Conservation (phyloP, 495 filamentous ascomycete genomes). For the Cercophora newfieldiana region DNA sequence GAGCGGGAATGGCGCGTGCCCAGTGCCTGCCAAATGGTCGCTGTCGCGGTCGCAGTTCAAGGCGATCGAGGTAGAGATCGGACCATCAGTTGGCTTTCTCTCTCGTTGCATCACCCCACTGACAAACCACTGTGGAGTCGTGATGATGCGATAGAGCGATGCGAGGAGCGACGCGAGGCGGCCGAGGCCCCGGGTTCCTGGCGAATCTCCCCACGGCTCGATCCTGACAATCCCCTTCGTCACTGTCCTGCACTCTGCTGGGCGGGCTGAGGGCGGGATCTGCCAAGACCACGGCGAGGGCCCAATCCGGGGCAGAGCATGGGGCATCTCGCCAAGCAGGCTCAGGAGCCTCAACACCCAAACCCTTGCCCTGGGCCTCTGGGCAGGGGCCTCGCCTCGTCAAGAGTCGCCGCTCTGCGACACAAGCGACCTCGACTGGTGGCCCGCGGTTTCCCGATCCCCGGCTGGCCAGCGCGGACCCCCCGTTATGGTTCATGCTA, state of each 20-base stretch:
- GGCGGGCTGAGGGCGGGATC: constrained; percentile 6
- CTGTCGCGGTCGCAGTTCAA: background rate
- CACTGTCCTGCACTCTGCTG: constrained; percentile 19
- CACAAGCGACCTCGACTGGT: constrained; percentile 28
- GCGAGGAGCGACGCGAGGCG: background rate
- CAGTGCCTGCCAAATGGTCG: too few relatives aligned
- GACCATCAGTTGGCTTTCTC: constrained; percentile 5
- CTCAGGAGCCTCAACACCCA: constrained; percentile 23
- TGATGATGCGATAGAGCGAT: constrained; percentile 5
- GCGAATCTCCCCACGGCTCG: constrained; percentile 15
- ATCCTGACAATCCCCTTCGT: constrained; percentile 24
- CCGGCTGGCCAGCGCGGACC: constrained; percentile 5
- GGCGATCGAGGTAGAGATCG: too few relatives aligned
- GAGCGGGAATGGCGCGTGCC: background rate
- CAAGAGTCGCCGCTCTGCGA: constrained; percentile 20
- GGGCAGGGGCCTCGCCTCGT: constrained; percentile 18
- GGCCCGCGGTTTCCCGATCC: constrained; percentile 12
- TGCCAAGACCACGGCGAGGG: constrained; percentile 7
- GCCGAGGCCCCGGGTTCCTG: constrained; percentile 8
- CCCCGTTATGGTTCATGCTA: constrained; percentile 22
- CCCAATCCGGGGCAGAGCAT: constrained; percentile 13
- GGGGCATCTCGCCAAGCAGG: constrained; percentile 19
- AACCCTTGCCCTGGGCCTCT: constrained; percentile 3
- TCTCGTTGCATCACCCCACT: background rate
- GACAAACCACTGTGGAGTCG: background rate